Evolutionary conservation across 768 basidiomycete genomes (phyloP).

Genomic region (Amanita pallidorosea): DNA sequence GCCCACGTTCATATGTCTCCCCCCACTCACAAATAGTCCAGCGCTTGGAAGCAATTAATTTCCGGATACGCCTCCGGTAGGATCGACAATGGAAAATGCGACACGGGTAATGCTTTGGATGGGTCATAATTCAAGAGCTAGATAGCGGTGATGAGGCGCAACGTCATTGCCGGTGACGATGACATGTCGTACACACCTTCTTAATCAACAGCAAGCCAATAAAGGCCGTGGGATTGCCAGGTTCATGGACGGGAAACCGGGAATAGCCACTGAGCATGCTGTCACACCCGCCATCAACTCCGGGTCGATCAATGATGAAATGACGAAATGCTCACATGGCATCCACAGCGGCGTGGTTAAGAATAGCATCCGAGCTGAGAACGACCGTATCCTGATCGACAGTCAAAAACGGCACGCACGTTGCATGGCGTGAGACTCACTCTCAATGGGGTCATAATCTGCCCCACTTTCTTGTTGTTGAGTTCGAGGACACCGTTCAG

Average conservation of each 20-base stretch:
- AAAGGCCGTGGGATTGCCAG: constrained; percentile 58
- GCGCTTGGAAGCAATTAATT: constrained; percentile 90
- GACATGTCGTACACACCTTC: constrained; percentile 32
- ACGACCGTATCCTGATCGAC: constrained; percentile 65
- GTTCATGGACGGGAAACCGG: constrained; percentile 80
- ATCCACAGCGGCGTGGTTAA: constrained; percentile 75
- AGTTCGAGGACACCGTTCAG: constrained; percentile 73
- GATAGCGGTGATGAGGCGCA: neutral
- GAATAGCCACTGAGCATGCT: constrained; percentile 81
- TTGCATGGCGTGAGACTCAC: constrained; percentile 29
- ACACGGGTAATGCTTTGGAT: constrained; percentile 61
- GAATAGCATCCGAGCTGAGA: constrained; percentile 62
- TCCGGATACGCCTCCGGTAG: constrained; percentile 82
- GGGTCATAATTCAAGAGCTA: constrained; percentile 89
- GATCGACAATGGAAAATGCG: constrained; percentile 66
- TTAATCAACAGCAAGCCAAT: constrained; percentile 78
- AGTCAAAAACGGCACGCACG: neutral
- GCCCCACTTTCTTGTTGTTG: constrained; percentile 62
- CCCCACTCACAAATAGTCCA: constrained; percentile 74
- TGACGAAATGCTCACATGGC: constrained; percentile 35
- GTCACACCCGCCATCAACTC: neutral
- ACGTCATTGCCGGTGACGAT: no score
- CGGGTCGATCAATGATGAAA: neutral
- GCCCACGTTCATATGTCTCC: no score
- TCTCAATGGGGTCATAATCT: constrained; percentile 76